Evolutionary conservation across 2,329 filamentous ascomycete genomes (phyloP), one percentile per base, ranked within the genome.

Genomic region (Exophiala mesophila): DNA sequence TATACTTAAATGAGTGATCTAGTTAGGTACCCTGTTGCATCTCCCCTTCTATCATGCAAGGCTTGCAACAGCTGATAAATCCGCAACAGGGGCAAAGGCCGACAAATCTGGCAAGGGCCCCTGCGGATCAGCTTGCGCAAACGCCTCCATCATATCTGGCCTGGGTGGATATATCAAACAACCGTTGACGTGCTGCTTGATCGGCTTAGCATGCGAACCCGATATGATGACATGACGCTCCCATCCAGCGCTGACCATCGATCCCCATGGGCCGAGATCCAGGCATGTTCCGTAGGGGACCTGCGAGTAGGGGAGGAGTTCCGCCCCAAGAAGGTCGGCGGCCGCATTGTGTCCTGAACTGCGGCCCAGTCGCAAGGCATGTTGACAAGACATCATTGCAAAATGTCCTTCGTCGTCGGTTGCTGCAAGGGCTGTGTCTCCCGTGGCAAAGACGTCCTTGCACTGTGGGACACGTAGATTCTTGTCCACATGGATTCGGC

Each of bases 311-410:
- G 46, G 18, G 1, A 56, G 26, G 2, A 46, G 36, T 0, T 55
- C 35, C 9, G 57, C 41, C 1, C 44, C 47, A 1, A 69, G 55
- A 0, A 69, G 44, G 18, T 63, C 59, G 2, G 61, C 61, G 1
- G 61, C 59, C 1, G 60, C 59, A 41, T 64, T 65, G 30, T 66
- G 40, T 0, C 63, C 61, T 0, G 61, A 55, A 2, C 59, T 41
- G 1, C 63, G 63, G 3, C 65, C 66, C 1, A 68, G 55, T 1
- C 49, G 29, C 12, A 60, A 36, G 2, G 65, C 66, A 36, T 68
- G 65, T 47, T 68, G 65, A 41, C 66, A 68, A 1, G 59, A 66
- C 61, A 66, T 67, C 13, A 65, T 33, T 2, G 60, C 53, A 13
- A 55, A 24, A 24, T 65, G 53, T 2, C 58, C 59, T 1, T 58